These are phyloP conservation scores for Trichosporon ovoides DNA, from an alignment of 1,284 basidiomycete genomes.

Conservation along the genomic window DNA sequence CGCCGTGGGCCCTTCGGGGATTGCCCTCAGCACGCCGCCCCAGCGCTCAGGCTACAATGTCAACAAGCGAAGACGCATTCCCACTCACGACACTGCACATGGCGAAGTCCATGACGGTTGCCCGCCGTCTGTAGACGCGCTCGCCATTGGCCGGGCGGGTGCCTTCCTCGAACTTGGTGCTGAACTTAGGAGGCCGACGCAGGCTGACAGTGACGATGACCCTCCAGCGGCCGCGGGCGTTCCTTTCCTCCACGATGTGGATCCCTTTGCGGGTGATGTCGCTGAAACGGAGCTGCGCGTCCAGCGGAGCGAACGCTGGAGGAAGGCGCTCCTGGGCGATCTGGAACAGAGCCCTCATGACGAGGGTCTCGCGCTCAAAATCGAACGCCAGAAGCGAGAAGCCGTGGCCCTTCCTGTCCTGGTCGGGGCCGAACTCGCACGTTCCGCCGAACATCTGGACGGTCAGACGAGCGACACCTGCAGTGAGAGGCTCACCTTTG, in stretches of 20 bases:
- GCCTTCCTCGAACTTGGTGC: constrained; percentile 21
- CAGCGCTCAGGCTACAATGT: constrained; percentile 28
- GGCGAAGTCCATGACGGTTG: constrained; percentile 43
- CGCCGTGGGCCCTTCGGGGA: constrained; percentile 34
- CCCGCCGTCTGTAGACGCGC: constrained; percentile 27
- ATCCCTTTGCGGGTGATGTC: constrained; percentile 40
- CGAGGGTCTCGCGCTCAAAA: constrained; percentile 30
- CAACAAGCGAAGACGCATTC: neutral
- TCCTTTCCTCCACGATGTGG: constrained; percentile 19
- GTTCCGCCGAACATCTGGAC: neutral
- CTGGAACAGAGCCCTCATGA: constrained; percentile 16
- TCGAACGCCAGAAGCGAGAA: constrained; percentile 38
- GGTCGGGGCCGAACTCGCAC: neutral
- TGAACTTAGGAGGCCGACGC: constrained; percentile 41
- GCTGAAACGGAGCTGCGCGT: constrained; percentile 39
- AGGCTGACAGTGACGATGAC: constrained; percentile 36
- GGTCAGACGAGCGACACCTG: neutral
- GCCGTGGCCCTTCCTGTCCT: neutral
- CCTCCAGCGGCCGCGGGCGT: neutral
- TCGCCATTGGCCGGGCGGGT: neutral
- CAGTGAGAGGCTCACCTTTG: neutral
- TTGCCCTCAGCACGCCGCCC: constrained; percentile 30
- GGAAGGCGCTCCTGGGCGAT: constrained; percentile 18
- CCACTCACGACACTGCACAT: constrained; percentile 14
- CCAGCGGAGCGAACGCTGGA: constrained; percentile 31